Base-by-base conservation (phyloP, 306 rosid species). In the Trifolium dubium region DNA sequence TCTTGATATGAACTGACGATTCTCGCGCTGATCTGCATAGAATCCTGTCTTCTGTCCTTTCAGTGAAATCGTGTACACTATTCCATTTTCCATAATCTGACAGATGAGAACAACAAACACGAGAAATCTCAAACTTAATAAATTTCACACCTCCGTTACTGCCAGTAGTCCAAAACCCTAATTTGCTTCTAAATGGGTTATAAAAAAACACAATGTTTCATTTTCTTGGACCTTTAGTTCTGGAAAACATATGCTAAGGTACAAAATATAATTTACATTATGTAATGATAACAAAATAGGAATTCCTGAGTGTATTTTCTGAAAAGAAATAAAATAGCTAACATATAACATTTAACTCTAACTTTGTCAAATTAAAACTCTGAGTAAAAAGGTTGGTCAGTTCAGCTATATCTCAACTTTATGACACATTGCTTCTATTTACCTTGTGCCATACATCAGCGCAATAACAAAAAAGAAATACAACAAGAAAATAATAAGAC, bases 21-120 rank as follows among this genome's bases (percentile, higher is more conserved):
- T 91, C 76, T 89, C 97, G 10, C 92, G 97, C 75, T 94, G 97
- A 83, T 91, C 97, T n/a, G 94, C 95, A 77, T 94, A 91, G 75
- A 94, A 94, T 74, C 97, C 97, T 3, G 97, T 94, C 87, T 94
- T 94, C 84, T 94, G 98, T 17, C 97, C 98, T 40, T 85, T 91
- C 29, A 91, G 85, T 69, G 96, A 94, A 83, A 93, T 85, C 46
- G 96, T 75, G 79, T 91, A 91, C 12, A 40, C 79, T 74, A 91
- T 85, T 69, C 85, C 92, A 76, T 89, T 93, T 83, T 93, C 98
- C 65, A 69, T 67, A 40, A 91, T 89, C 98, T 93, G 79, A 43
- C 69, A 77, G 44, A 76, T 31, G 11, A 50, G 56, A 28, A 74
- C 47, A 65, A 49, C 80, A 54, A 31, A 50, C 73, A 69, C 51